A percentile compares a stretch with the other conserved stretches of the same genome.
These are phyloP conservation scores for Cryptococcus maquisensis DNA, from an alignment of 1,284 basidiomycete species.

Conservation along the genomic window DNA sequence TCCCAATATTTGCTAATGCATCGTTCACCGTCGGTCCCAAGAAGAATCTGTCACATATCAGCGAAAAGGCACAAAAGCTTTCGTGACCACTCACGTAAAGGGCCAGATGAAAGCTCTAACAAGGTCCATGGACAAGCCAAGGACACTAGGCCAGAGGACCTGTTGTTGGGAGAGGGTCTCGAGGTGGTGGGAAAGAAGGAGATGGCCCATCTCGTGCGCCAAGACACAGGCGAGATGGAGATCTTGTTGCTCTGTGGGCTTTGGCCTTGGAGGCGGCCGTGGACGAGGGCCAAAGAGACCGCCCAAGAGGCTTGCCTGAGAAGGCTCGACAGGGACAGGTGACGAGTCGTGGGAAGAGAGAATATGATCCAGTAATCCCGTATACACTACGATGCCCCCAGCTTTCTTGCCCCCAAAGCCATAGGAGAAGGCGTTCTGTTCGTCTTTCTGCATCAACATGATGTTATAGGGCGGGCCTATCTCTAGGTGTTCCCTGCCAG, in stretches of 20 bases:
- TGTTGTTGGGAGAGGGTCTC: slow-evolving; percentile 78
- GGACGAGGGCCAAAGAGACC: slow-evolving; percentile 18
- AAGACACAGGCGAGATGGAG: slow-evolving; percentile 77
- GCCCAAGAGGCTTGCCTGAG: slow-evolving; percentile 10
- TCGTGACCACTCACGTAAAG: slow-evolving; percentile 54
- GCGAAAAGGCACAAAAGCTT: neutral
- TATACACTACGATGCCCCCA: slow-evolving; percentile 83
- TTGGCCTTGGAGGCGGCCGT: slow-evolving; percentile 20
- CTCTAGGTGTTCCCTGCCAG: slow-evolving; percentile 40
- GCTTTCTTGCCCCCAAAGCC: slow-evolving; percentile 85
- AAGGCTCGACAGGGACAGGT: slow-evolving; percentile 27
- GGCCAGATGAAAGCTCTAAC: slow-evolving; percentile 74
- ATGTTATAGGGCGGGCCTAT: slow-evolving; percentile 81
- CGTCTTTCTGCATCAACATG: slow-evolving; percentile 73
- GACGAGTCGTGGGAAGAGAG: slow-evolving; percentile 38
- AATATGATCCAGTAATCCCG: slow-evolving; percentile 78
- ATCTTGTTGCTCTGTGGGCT: slow-evolving; percentile 71
- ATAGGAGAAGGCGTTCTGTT: slow-evolving; percentile 82
- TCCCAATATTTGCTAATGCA: slow-evolving; percentile 73
- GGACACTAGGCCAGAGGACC: slow-evolving; percentile 71
- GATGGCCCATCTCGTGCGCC: slow-evolving; percentile 81
- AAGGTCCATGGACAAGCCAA: slow-evolving; percentile 71
- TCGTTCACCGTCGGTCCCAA: slow-evolving; percentile 89
- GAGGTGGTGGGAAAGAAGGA: slow-evolving; percentile 80
- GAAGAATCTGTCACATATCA: slow-evolving; percentile 54